A percentile compares a stretch with the other conserved stretches of the same genome.
Conservation (phyloP, 768 basidiomycete genomes). For the Suillus subluteus region DNA sequence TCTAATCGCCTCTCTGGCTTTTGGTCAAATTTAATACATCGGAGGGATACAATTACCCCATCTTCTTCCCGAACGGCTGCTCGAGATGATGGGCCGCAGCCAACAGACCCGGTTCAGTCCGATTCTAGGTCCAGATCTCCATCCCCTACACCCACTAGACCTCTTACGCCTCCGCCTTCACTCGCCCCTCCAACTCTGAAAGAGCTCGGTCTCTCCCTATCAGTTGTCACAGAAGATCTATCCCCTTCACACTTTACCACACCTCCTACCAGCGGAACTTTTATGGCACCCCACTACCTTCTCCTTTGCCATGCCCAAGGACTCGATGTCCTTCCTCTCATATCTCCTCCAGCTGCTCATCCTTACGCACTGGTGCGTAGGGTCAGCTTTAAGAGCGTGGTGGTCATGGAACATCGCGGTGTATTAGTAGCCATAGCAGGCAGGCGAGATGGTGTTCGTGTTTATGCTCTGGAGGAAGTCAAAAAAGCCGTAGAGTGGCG, state of each 20-base stretch:
- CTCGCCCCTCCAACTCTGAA: slow-evolving; percentile 71
- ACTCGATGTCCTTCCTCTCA: slow-evolving; percentile 80
- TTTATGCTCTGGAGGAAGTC: slow-evolving; percentile 87
- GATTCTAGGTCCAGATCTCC: slow-evolving; percentile 51
- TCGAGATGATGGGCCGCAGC: slow-evolving; percentile 35
- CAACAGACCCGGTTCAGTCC: slow-evolving; percentile 30
- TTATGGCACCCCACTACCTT: slow-evolving; percentile 79
- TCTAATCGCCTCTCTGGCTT: slow-evolving; percentile 85
- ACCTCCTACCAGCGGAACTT: slow-evolving; percentile 78
- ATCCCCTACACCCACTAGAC: slow-evolving; percentile 57
- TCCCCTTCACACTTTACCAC: slow-evolving; percentile 78
- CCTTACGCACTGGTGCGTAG: slow-evolving; percentile 84
- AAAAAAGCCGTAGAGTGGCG: slow-evolving; percentile 88
- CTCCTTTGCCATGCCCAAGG: slow-evolving; percentile 87
- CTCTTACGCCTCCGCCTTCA: slow-evolving; percentile 71
- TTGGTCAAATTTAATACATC: slow-evolving; percentile 76
- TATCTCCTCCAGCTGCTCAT: slow-evolving; percentile 71
- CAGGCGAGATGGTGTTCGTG: slow-evolving; percentile 81
- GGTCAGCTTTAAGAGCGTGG: slow-evolving; percentile 83
- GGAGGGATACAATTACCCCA: slow-evolving; percentile 53
- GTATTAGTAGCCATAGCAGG: slow-evolving; percentile 91
- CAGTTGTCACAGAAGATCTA: slow-evolving; percentile 66
- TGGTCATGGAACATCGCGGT: slow-evolving; percentile 91
- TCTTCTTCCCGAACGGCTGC: slow-evolving; percentile 30
- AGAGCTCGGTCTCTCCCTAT: slow-evolving; percentile 77